Evolutionary conservation across 495 filamentous ascomycete species (phyloP).

Genomic region (Neurospora cerealis): DNA sequence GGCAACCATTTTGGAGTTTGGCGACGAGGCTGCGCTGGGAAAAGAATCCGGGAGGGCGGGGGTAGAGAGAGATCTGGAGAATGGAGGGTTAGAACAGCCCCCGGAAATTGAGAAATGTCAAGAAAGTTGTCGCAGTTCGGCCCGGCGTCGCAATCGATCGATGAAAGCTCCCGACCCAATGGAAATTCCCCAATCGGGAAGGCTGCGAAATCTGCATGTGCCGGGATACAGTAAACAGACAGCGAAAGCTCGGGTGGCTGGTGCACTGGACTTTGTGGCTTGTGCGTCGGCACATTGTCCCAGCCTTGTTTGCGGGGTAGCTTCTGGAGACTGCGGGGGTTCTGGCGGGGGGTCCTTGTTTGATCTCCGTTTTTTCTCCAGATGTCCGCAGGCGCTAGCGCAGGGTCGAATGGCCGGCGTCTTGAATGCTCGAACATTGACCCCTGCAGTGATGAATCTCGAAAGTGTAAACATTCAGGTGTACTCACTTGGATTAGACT

Average conservation of each 20-base stretch:
- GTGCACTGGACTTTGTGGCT: neutral
- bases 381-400: neutral
- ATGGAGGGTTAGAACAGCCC: neutral
- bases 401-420: neutral
- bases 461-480: neutral
- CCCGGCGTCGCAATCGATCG: neutral
- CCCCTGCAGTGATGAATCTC: neutral
- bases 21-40: neutral
- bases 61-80: neutral
- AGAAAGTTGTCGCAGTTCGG: neutral
- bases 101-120: neutral
- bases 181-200: neutral
- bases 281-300: neutral
- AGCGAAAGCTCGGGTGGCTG: neutral
- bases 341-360: neutral
- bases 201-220: constrained; percentile 1
- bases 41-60: neutral
- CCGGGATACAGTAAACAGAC: neutral
- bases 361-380: neutral
- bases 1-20: constrained; percentile 10
- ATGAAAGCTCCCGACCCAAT: neutral
- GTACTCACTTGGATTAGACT: neutral
- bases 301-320: neutral
- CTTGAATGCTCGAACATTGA: neutral
- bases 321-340: neutral